Percentiles rank a stretch among this genome's conserved stretches.
These are phyloP conservation scores for Prunus salicina DNA, from an alignment of 306 rosid species.

Conservation along the genomic window DNA sequence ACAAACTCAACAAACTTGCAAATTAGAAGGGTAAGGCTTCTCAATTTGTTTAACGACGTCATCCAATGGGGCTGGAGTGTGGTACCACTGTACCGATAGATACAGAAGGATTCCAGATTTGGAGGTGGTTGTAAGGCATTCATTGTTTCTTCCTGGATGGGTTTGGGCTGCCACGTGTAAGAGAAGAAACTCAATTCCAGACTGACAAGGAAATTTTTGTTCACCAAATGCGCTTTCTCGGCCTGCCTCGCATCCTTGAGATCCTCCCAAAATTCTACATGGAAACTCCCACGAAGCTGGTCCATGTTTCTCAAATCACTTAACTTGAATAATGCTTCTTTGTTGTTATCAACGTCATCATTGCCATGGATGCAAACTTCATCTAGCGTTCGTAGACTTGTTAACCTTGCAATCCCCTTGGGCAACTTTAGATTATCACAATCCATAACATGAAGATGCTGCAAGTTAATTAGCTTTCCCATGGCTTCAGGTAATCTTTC, in stretches of 20 bases:
- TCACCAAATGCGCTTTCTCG: background rate
- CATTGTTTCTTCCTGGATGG: background rate
- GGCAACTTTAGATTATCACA: fast-evolving
- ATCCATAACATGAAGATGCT: fast-evolving
- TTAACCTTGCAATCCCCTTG: too few species aligned
- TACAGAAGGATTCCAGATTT: background rate
- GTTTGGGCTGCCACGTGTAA: fast-evolving
- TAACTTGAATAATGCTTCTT: too few species aligned
- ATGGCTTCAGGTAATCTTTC: background rate
- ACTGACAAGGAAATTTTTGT: background rate
- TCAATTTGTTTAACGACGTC: too few species aligned
- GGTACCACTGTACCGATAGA: fast-evolving
- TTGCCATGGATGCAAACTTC: fast-evolving
- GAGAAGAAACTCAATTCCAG: fast-evolving
- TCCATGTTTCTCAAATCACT: too few species aligned
- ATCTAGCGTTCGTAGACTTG: too few species aligned
- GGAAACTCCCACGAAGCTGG: too few species aligned
- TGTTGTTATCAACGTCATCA: too few species aligned
- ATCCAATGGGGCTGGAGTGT: too few species aligned
- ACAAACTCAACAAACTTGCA: fast-evolving
- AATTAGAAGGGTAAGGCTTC: fast-evolving
- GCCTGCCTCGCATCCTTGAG: background rate
- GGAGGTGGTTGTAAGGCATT: background rate
- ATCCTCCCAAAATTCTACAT: fast-evolving
- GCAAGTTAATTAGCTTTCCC: too few species aligned